A percentile compares a stretch with the other conserved stretches of the same genome.
Conservation (phyloP, 208 protist genomes). For the Paratrypanosoma confusum region DNA sequence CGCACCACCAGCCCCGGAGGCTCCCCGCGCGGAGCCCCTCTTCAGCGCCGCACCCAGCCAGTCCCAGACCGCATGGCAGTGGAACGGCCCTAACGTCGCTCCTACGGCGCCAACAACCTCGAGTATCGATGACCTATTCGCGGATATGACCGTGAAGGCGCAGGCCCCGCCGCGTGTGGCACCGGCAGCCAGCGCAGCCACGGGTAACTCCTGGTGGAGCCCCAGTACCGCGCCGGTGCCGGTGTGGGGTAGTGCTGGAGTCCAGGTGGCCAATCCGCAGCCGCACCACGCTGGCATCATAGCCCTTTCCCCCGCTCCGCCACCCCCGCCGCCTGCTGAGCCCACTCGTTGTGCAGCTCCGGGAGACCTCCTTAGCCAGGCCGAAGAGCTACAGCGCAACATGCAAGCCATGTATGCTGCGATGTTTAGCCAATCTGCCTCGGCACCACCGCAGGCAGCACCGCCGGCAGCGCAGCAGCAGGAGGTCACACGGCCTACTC, state of each 20-base stretch:
- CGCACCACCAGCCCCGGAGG: no score
- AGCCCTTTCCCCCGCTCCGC: conserved; percentile 1
- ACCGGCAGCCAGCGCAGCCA: neutral
- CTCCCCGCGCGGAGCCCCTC: no score
- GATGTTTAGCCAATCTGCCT: neutral
- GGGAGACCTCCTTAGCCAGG: neutral
- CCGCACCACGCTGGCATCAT: neutral
- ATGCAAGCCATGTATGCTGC: neutral
- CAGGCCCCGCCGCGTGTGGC: neutral
- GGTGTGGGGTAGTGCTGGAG: neutral
- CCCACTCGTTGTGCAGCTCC: neutral
- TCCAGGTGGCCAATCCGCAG: neutral
- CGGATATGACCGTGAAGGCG: neutral
- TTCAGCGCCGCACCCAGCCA: no score
- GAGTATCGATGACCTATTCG: neutral
- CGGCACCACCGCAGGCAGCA: neutral
- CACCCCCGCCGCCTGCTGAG: neutral
- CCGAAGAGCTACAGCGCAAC: conserved; percentile 1
- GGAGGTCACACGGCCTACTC: neutral
- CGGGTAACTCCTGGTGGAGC: neutral
- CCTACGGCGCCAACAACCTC: neutral
- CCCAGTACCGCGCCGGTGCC: neutral
- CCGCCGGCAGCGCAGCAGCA: neutral
- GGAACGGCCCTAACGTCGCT: neutral
- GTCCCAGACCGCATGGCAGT: no score